phyloP scores from a whole-genome alignment of 441 rosid species.

The Aleurites moluccanus region DNA sequence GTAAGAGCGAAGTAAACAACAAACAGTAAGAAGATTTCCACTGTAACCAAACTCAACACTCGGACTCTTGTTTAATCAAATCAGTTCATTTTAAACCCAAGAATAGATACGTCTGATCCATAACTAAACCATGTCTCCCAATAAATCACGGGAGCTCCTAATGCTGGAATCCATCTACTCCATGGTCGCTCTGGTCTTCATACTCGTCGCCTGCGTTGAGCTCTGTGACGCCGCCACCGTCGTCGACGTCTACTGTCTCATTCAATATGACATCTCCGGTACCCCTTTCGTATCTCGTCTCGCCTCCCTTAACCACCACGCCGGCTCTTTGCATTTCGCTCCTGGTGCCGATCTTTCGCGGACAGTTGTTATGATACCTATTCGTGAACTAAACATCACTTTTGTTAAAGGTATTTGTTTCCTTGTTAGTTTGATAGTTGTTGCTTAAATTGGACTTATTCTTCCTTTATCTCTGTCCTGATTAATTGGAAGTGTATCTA shows the following conservation, averaged over 20 bases:
- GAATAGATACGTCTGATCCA: conserved; percentile 31
- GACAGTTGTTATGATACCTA: conserved; percentile 75
- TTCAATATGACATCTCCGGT: too few relatives aligned
- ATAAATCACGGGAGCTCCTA: conserved; percentile 25
- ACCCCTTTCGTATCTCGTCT: too few relatives aligned
- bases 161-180: conserved; percentile 68
- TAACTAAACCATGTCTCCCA: conserved; percentile 31
- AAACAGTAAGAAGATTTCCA: too few relatives aligned
- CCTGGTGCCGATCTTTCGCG: conserved; percentile 23
- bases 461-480: background rate
- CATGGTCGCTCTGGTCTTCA: conserved; percentile 55
- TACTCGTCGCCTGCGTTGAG: conserved; percentile 81
- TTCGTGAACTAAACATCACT: conserved; percentile 66
- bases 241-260: conserved; percentile 91
- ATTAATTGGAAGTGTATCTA: background rate
- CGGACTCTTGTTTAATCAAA: background rate
- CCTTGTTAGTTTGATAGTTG: background rate
- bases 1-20: too few relatives aligned
- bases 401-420: conserved; percentile 55
- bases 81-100: conserved; percentile 40
- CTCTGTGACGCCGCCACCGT: conserved; percentile 91
- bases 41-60: background rate
- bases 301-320: too few relatives aligned
- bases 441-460: background rate
- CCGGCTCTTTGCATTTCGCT: too few relatives aligned